Base-by-base conservation (phyloP, 306 rosid species). In the Potentilla sterilis region DNA sequence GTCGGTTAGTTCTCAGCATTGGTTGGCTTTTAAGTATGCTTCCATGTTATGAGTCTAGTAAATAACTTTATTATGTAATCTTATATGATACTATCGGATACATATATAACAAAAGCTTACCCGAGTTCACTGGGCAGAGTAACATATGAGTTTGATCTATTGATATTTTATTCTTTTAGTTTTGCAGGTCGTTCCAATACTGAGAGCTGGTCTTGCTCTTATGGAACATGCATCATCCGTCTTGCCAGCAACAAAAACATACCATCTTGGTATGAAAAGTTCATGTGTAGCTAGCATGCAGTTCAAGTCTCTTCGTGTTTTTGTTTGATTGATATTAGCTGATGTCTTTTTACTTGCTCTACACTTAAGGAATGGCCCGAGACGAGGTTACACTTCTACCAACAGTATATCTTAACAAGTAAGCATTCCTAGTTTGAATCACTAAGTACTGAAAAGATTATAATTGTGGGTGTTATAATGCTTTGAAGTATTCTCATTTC, bases 161-260 rank as follows among this genome's bases (percentile, higher is more conserved):
- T 82, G 73, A 81, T 79, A n/a, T 47, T 69, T 61, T 67, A 11
- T 64, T 42, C 43, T 51, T 75, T 76, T 79, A 54, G 37, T 63
- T 78, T 78, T 82, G 77, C 89, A 94, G 98, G 90, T 95, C 61
- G 79, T 90, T 80, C 98, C 98, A 41, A 95, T 95, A 75, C 84
- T 95, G 74, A 90, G 96, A 85, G 97, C 98, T 74, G 98, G 98
- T 69, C 85, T 90, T 70, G 97, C 93, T 73, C 93, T 95, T 74
- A 92, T 91, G 14, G 98, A 95, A 74, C 86, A 89, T 43, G 98
- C 97, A 16, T 75, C 92, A 3, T 84, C 93, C 9, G 70, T 95
- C 80, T 82, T 95, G 88, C 97, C 99, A 6, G 91, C 99, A 65
- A 84, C 89, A 69, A 95, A 84, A 82, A 86, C 88, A 1, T 95